Base-by-base conservation (phyloP, 371 early-diverging fungal species). In the Mucor racemosus region DNA sequence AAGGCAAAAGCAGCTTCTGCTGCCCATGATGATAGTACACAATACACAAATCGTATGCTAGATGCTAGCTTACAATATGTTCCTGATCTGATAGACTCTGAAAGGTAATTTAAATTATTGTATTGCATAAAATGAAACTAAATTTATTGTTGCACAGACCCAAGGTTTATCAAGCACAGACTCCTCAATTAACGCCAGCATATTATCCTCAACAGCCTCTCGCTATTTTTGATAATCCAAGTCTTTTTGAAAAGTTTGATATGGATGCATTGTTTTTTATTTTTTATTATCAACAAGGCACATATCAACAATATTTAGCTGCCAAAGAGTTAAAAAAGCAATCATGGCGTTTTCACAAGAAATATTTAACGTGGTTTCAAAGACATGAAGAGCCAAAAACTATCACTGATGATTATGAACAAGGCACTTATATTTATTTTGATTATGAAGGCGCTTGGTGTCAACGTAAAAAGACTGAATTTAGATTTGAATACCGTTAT, bases 291-390 rank as follows among this genome's bases (percentile, higher is more conserved):
- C 96, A 94, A 77, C 95, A 92, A 76, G 97, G 97, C 66, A 97
- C 98, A 26, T 92, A 94, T 67, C 95, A 96, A 67, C 99, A 99
- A 91, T 95, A 94, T 71, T 84, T 98, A 55, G 99, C 99, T 7
- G 99, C 99, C 21, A 86, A 91, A 62, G 98, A 98, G 77, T 82
- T 99, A 62, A 99, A 99, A 79, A 91, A 93, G 69, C 97, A 97
- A 74, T 94, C 94, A 31, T 99, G 99, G 99, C 89, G 99, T 48
- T 99, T 97, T 80, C 99, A 99, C 80, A 98, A 97, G 76, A 97
- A 98, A 84, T 99, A 98, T 68, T 77, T 90, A 67, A 98, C 98
- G 26, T 99, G 99, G 99, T 99, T 99, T 85, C 99, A 99, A 78
- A 91, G 99, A 39, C 95, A 95, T 73, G 97, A 98, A 70, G 99